These are phyloP conservation scores for Penicillium sp. DNA, from an alignment of 2,329 filamentous ascomycete genomes.

Conservation along the genomic window DNA sequence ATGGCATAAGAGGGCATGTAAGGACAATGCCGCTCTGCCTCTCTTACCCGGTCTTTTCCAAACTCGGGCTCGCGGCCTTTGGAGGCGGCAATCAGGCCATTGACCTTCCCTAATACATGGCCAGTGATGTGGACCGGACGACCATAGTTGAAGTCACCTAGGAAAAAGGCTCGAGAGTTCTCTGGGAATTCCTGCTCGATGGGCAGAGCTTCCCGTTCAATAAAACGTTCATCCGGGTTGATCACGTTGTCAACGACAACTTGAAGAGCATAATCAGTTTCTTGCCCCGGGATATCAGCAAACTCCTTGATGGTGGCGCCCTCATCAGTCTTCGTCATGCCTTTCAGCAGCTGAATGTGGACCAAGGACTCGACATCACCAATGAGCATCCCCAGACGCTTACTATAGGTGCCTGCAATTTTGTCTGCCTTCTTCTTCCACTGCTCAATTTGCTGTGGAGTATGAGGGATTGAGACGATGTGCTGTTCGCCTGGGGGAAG, in stretches of 20 bases:
- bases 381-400: slow-evolving; percentile 80
- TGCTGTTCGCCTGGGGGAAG: slow-evolving; percentile 61
- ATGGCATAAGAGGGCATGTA: slow-evolving; percentile 89
- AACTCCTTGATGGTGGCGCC: slow-evolving; percentile 93
- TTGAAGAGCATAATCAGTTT: slow-evolving; percentile 87
- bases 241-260: slow-evolving; percentile 82
- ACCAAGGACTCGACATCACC: slow-evolving; percentile 83
- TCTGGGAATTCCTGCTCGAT: slow-evolving; percentile 87
- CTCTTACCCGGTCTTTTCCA: slow-evolving; percentile 63
- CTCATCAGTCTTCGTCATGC: slow-evolving; percentile 81
- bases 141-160: slow-evolving; percentile 89
- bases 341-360: slow-evolving; percentile 89
- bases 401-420: slow-evolving; percentile 84
- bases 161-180: slow-evolving; percentile 79
- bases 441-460: slow-evolving; percentile 67
- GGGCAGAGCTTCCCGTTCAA: slow-evolving; percentile 80
- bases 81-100: slow-evolving; percentile 68
- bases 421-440: slow-evolving; percentile 78
- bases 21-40: slow-evolving; percentile 62
- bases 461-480: slow-evolving; percentile 64
- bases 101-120: slow-evolving; percentile 68
- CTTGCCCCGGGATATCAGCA: slow-evolving; percentile 73
- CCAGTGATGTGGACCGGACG: slow-evolving; percentile 76
- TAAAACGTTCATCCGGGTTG: slow-evolving; percentile 86
- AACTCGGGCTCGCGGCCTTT: slow-evolving; percentile 75